Evolutionary conservation across 805 yeast species (phyloP).

Genomic region (Ogataea ganodermae): DNA sequence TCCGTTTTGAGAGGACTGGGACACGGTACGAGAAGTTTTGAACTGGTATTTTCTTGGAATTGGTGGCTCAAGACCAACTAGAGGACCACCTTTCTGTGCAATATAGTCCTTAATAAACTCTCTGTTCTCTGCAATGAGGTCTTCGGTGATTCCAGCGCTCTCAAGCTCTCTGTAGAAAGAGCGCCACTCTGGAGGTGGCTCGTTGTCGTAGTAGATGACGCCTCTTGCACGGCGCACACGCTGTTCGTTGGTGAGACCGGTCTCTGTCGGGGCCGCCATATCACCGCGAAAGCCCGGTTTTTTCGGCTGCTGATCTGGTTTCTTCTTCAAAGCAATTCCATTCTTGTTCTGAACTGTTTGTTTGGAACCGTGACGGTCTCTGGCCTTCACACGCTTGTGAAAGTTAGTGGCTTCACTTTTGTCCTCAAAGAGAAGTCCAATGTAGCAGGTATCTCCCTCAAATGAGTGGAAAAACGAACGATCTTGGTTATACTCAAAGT

Average conservation of each 20-base stretch:
- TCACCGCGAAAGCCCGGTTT: constrained; percentile 71
- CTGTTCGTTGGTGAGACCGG: constrained; percentile 44
- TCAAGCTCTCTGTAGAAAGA: constrained; percentile 71
- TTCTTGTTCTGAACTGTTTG: constrained; percentile 83
- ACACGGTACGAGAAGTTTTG: constrained; percentile 10
- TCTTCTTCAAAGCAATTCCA: constrained; percentile 77
- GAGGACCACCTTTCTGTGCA: constrained; percentile 70
- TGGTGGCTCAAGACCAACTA: constrained; percentile 85
- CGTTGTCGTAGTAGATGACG: constrained; percentile 69
- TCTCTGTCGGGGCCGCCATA: constrained; percentile 15
- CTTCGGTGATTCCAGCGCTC: constrained; percentile 78
- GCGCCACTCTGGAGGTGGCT: constrained; percentile 86
- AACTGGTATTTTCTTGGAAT: constrained; percentile 62
- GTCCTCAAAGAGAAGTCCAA: constrained; percentile 88
- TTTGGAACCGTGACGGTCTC: constrained; percentile 84
- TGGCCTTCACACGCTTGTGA: constrained; percentile 68
- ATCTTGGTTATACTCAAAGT: constrained; percentile 90
- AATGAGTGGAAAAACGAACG: constrained; percentile 93
- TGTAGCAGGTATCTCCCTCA: constrained; percentile 87
- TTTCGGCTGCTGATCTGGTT: constrained; percentile 35
- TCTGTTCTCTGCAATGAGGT: constrained; percentile 84
- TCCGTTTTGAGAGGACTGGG: constrained; percentile 10
- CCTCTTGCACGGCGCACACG: constrained; percentile 59
- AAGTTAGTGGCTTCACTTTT: constrained; percentile 85
- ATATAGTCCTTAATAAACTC: constrained; percentile 82